Evolutionary conservation across 139 green algal genomes (phyloP).

Genomic region (Medakamo hakoo): DNA sequence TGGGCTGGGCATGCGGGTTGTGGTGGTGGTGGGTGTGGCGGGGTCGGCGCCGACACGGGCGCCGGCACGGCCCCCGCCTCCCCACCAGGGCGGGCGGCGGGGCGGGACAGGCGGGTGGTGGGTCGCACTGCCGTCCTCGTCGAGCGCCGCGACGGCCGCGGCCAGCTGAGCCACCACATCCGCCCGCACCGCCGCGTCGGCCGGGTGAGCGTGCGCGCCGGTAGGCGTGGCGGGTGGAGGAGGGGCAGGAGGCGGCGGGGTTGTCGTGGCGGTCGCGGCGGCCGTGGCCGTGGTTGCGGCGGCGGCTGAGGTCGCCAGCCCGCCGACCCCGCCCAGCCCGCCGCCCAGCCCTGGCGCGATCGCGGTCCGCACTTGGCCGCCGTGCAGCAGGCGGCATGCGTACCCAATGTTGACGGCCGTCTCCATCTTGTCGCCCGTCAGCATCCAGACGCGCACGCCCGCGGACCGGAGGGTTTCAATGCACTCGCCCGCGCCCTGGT

Average conservation of each 20-base stretch:
- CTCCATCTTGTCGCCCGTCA: slow-evolving; percentile 55
- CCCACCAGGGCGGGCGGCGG: too few species aligned
- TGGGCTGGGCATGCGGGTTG: too few species aligned
- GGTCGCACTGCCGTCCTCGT: too few species aligned
- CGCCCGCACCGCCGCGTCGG: neutral
- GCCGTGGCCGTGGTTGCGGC: too few species aligned
- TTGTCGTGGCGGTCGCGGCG: too few species aligned
- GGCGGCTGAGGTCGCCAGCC: too few species aligned
- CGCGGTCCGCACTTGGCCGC: slow-evolving; percentile 4
- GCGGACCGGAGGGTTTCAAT: slow-evolving; percentile 15
- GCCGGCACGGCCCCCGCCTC: too few species aligned
- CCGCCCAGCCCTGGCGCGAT: neutral
- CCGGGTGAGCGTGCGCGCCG: neutral
- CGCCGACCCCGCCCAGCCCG: too few species aligned
- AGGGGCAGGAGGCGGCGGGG: too few species aligned
- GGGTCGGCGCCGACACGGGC: too few species aligned
- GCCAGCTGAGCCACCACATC: neutral
- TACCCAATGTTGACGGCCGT: slow-evolving; percentile 52
- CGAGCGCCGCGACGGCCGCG: neutral
- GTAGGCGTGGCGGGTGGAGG: neutral
- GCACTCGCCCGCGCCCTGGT: neutral
- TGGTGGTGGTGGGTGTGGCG: neutral
- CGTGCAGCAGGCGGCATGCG: slow-evolving; percentile 35
- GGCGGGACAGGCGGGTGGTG: too few species aligned
- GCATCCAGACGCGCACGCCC: slow-evolving; percentile 41